phyloP scores from a whole-genome alignment of 441 rosid species.

The Croton setiger region DNA sequence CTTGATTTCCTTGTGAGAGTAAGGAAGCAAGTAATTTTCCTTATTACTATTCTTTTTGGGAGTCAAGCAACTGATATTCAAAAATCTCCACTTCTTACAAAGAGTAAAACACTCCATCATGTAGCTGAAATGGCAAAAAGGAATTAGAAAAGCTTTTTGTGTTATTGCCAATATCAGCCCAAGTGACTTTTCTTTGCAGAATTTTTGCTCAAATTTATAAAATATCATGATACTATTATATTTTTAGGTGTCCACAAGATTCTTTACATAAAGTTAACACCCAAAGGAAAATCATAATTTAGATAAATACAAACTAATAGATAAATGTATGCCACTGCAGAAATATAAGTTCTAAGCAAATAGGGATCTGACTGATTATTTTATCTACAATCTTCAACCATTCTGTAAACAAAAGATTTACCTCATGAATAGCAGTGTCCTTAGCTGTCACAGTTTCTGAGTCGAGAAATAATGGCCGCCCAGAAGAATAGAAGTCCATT shows the following conservation, averaged over 20 bases:
- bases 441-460: conserved; percentile 62
- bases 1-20: too few species aligned
- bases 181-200: background rate
- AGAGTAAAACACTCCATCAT: too few species aligned
- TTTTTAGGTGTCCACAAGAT: background rate
- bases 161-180: too few species aligned
- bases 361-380: background rate
- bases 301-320: background rate
- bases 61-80: too few species aligned
- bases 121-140: too few species aligned
- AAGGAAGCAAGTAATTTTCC: too few species aligned
- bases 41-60: too few species aligned
- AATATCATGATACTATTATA: background rate
- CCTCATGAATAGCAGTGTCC: conserved; percentile 88
- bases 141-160: too few species aligned
- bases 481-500: conserved; percentile 93
- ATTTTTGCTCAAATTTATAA: background rate
- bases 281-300: background rate
- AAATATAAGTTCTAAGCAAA: background rate
- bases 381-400: background rate
- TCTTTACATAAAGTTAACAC: background rate
- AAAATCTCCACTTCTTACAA: too few species aligned
- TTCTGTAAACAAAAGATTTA: conserved; percentile 22
- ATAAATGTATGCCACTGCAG: background rate
- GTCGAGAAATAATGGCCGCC: conserved; percentile 76